Base-by-base conservation (phyloP, 192 early-diverging fungal genomes). In the Mortierella antarctica region DNA sequence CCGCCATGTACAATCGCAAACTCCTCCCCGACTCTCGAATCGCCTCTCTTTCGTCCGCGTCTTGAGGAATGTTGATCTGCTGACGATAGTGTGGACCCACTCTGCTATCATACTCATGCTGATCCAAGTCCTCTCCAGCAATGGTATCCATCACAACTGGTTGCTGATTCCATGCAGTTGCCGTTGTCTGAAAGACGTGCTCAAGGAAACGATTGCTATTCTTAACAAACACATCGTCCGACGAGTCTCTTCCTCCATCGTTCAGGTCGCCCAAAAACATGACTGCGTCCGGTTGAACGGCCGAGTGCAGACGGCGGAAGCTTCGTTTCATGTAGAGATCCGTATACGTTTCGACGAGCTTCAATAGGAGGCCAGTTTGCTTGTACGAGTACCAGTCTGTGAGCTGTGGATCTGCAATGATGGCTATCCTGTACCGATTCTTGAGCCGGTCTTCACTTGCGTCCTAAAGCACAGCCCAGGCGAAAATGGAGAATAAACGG, bases 381-480 rank as follows among this genome's bases (percentile, higher is more conserved):
- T 86, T 77, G 71, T 99, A 99, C 11, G 96, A 97, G 72, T 92
- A 93, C 45, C 90, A 84, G 77, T 97, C 97, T 47, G 95, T 96
- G 50, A 99, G 88, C 73, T 99, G 97, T 48, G 97, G 96, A 82
- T 99, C 97, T 0, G 93, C 93, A 50, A 99, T 84, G 10, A 99
- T 69, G 13, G 91, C 90, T 18, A 96, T 70, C 42, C 81, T 81
- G 55, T 82, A 84, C 20, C 62, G 46, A 5, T 65, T 64, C 23
- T 39, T 57, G 15, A 49, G 23, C 9, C 57, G 17, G 13, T 58
- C 58, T 7, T 60, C 21, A 3, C 59, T 57, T 9, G 18, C 46
- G 41, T 69, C 66, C 74, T 76, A 68, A 47, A 18, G 11, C 7
- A 40, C 45, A n/a, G 5, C 21, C 46, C 18, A 44, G 57, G 47